Evolutionary conservation across 1,284 basidiomycete genomes (phyloP).

Genomic region (Rhizopogon hawkerae): DNA sequence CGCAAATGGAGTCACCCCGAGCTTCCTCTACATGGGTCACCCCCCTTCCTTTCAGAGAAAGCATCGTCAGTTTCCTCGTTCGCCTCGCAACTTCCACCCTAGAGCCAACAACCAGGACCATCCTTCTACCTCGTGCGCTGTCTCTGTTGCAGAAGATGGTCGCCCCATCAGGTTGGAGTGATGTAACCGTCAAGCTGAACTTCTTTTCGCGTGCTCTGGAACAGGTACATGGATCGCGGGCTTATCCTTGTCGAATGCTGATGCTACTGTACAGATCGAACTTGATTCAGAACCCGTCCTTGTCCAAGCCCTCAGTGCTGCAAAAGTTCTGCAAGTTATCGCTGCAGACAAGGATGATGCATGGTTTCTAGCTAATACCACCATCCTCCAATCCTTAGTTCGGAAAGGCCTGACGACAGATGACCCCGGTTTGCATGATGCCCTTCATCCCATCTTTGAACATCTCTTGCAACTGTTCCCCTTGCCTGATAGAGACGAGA

Average conservation of each 20-base stretch:
- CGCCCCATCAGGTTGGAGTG: constrained; percentile 81
- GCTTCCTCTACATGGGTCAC: constrained; percentile 50
- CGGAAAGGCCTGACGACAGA: constrained; percentile 82
- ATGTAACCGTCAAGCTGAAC: constrained; percentile 86
- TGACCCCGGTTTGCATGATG: constrained; percentile 69
- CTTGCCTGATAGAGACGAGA: constrained; percentile 72
- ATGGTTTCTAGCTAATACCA: constrained; percentile 76
- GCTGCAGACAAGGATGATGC: constrained; percentile 75
- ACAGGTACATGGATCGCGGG: constrained; percentile 43
- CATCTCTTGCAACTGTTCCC: constrained; percentile 81
- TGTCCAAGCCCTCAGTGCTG: constrained; percentile 71
- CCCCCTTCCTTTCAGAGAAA: constrained; percentile 76
- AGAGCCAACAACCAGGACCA: constrained; percentile 57
- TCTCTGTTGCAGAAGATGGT: constrained; percentile 77
- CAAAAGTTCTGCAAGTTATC: constrained; percentile 86
- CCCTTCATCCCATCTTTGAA: constrained; percentile 79
- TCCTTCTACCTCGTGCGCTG: constrained; percentile 72
- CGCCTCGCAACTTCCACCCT: constrained; percentile 72
- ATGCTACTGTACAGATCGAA: constrained; percentile 50
- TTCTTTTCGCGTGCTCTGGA: constrained; percentile 82
- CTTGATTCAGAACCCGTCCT: constrained; percentile 60
- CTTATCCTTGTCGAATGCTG: constrained; percentile 7
- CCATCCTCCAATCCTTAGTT: constrained; percentile 81
- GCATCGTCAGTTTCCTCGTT: constrained; percentile 89
- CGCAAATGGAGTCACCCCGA: constrained; percentile 13